A percentile compares a stretch with the other conserved stretches of the same genome.
These are phyloP conservation scores for Pyrenophora graminea DNA, from an alignment of 2,329 filamentous ascomycete species.

Conservation along the genomic window DNA sequence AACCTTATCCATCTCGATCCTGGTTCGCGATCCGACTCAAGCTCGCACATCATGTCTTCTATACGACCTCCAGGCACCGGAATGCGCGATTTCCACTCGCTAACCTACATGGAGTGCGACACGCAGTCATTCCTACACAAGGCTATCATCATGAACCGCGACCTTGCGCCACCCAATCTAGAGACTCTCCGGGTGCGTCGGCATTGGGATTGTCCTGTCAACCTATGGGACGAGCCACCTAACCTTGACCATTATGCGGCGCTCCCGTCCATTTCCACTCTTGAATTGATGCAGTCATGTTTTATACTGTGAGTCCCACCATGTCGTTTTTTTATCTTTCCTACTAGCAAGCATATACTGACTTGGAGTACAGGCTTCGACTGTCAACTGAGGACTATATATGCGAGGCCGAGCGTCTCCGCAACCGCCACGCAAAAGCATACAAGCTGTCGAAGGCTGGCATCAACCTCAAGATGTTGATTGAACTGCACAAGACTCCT, in stretches of 20 bases:
- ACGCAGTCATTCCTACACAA: slow-evolving; percentile 38
- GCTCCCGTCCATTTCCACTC: slow-evolving; percentile 30
- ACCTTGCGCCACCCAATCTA: slow-evolving; percentile 36
- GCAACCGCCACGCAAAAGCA: slow-evolving; percentile 33
- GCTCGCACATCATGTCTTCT: slow-evolving; percentile 19
- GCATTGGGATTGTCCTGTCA: slow-evolving; percentile 21
- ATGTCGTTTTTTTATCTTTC: neutral
- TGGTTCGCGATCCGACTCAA: slow-evolving; percentile 19
- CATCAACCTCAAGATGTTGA: slow-evolving; percentile 34
- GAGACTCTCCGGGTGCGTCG: slow-evolving; percentile 33
- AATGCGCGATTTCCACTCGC: slow-evolving; percentile 36
- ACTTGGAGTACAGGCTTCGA: slow-evolving; percentile 5
- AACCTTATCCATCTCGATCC: slow-evolving; percentile 36
- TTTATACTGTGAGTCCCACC: slow-evolving; percentile 9
- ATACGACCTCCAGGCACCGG: slow-evolving; percentile 30
- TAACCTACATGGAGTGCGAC: slow-evolving; percentile 38
- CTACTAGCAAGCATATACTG: neutral
- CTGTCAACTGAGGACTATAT: slow-evolving; percentile 24
- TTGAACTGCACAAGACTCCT: slow-evolving; percentile 28
- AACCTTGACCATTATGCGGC: slow-evolving; percentile 29
- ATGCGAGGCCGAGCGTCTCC: slow-evolving; percentile 28
- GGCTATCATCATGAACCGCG: slow-evolving; percentile 30
- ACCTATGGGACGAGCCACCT: slow-evolving; percentile 39
- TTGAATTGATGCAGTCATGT: slow-evolving; percentile 36
- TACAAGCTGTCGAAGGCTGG: slow-evolving; percentile 31